phyloP scores from a whole-genome alignment of 768 basidiomycete genomes.

The Serendipita sp. region DNA sequence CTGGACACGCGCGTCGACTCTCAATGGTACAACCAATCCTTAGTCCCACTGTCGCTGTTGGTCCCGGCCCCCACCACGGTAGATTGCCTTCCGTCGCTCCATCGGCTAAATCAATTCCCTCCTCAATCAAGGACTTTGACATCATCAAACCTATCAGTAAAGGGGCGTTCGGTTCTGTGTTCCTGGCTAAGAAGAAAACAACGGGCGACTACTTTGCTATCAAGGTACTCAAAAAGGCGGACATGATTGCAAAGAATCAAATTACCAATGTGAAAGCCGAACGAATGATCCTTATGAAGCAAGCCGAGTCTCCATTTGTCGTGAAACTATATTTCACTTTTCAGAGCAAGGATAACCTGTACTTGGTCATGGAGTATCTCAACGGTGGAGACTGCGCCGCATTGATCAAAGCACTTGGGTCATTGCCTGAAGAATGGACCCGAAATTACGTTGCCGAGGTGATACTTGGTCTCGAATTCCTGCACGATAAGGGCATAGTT shows the following conservation, averaged over 20 bases:
- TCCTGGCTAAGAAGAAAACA: slow-evolving; percentile 92
- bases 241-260: slow-evolving; percentile 99
- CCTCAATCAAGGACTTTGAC: slow-evolving; percentile 97
- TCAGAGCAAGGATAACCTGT: slow-evolving; percentile 97
- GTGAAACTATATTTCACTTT: slow-evolving; percentile 98
- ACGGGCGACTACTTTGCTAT: slow-evolving; percentile 99
- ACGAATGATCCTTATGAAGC: slow-evolving; percentile 98
- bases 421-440: slow-evolving; percentile 91
- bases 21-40: slow-evolving; percentile 52
- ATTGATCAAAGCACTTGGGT: slow-evolving; percentile 89
- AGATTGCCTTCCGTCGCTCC: slow-evolving; percentile 68
- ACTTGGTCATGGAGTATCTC: slow-evolving; percentile 98
- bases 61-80: slow-evolving; percentile 59
- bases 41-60: slow-evolving; percentile 29
- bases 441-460: slow-evolving; percentile 95
- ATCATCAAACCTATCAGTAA: slow-evolving; percentile 99
- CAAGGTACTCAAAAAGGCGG: slow-evolving; percentile 99
- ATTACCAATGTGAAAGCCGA: slow-evolving; percentile 99
- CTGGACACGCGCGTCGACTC: slow-evolving; percentile 47
- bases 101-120: slow-evolving; percentile 51
- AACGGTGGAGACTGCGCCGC: slow-evolving; percentile 98
- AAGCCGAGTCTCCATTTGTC: slow-evolving; percentile 95
- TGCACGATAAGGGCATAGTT: slow-evolving; percentile 90
- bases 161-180: slow-evolving; percentile 96
- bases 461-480: slow-evolving; percentile 83